Conservation (phyloP, 352 stramenopile species). For the Globisporangium megalacanthum region DNA sequence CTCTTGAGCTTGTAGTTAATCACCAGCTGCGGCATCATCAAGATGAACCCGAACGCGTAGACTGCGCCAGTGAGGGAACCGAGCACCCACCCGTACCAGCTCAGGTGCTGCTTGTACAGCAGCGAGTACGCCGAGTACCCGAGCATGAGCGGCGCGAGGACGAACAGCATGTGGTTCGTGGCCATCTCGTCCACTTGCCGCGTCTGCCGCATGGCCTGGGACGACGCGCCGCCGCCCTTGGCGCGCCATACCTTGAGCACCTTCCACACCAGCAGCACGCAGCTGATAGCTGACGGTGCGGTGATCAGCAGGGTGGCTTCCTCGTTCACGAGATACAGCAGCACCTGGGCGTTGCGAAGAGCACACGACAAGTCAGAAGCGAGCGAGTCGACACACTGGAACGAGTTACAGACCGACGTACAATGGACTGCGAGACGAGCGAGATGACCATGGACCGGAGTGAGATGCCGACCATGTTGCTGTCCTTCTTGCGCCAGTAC, state of each 20-base stretch:
- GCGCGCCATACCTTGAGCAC: constrained; percentile 60
- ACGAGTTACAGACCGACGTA: constrained; percentile 8
- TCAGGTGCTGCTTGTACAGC: constrained; percentile 74
- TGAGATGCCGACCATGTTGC: constrained; percentile 91
- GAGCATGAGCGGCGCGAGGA: constrained; percentile 65
- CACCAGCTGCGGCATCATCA: constrained; percentile 91
- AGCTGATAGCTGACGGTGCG: constrained; percentile 48
- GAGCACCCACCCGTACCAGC: constrained; percentile 84
- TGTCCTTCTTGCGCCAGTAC: constrained; percentile 94
- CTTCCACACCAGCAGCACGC: constrained; percentile 88
- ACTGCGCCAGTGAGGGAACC: constrained; percentile 83
- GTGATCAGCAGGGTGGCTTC: constrained; percentile 93
- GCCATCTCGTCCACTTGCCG: constrained; percentile 75
- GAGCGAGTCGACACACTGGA: not conserved
- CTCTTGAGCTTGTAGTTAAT: constrained; percentile 92
- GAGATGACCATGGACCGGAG: constrained; percentile 91
- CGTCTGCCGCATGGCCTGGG: constrained; percentile 38
- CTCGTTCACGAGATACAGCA: constrained; percentile 95
- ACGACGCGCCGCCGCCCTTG: constrained; percentile 15
- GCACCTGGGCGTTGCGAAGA: constrained; percentile 43
- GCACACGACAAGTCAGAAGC: not conserved
- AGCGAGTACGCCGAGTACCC: constrained; percentile 80
- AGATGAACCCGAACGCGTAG: constrained; percentile 90
- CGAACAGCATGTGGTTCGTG: constrained; percentile 77
- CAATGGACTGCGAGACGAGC: constrained; percentile 89